Evolutionary conservation across 805 yeast species (phyloP), one percentile per base, ranked within the genome.

Genomic region (Candida alai): DNA sequence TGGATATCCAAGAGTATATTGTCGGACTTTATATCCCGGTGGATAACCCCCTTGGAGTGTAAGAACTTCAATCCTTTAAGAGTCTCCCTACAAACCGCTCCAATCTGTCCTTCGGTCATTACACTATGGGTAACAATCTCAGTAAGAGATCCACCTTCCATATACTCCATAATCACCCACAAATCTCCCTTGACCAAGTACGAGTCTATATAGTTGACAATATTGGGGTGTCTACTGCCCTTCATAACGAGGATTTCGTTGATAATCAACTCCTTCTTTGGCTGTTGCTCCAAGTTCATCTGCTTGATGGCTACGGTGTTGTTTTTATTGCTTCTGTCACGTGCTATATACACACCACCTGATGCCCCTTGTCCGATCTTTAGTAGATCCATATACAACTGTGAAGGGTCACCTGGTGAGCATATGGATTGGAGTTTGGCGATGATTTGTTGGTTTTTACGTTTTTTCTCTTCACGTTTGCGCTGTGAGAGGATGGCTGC

Each of bases 301-400:
- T 93, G 97, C 56, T 93, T 93, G 48, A 93, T 85, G 6, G 99
- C 99, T 24, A 93, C 97, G 32, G 78, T 69, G 19, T 65, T 63
- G 36, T 68, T 67, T 15, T 70, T 68, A 12, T 72, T 70, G 21
- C 61, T 53, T 4, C 45, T 49, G 44, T 80, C 84, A 47, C 80
- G 76, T 0, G 97, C 97, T 19, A 93, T 86, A 51, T 81, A 93
- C 19, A 93, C 99, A 24, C 95, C 95, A 35, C 98, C 99, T 11
- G 94, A 82, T 0, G 98, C 98, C 52, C 99, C 98, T 63, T 93
- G 98, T 1, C 99, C 99, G 43, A 93, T 82, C 57, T 90, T 89
- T 24, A 75, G 71, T 42, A 90, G 68, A 51, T 78, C 80, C 28
- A 69, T 65, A 58, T 85, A 93, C 31, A 74, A 54, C 35, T 66